Conservation (phyloP, 805 yeast species). For the Wickerhamomyces chaumierensis region DNA sequence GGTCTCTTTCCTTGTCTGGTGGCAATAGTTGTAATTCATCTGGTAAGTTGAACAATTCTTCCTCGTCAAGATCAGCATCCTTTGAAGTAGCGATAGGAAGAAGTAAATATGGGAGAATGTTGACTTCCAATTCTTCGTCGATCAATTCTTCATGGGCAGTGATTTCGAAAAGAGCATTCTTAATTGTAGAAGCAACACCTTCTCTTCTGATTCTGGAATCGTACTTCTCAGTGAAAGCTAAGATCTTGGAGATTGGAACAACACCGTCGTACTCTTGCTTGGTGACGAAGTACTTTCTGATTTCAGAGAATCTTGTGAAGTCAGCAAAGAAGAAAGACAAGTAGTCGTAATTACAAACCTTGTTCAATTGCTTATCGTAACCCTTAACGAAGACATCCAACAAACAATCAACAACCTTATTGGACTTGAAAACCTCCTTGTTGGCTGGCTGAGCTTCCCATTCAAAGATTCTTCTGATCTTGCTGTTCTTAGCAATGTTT, state of each 20-base stretch:
- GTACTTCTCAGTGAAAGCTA: constrained; percentile 74
- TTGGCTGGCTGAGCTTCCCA: constrained; percentile 24
- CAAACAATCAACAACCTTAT: constrained; percentile 59
- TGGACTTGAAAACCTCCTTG: constrained; percentile 43
- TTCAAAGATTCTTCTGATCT: constrained; percentile 41
- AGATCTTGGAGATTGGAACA: constrained; percentile 69
- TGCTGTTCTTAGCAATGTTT: constrained; percentile 73
- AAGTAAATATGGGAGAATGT: constrained; percentile 70
- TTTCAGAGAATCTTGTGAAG: constrained; percentile 60
- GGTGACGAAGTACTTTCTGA: constrained; percentile 69
- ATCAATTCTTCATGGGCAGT: constrained; percentile 52
- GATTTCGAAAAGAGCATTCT: constrained; percentile 77
- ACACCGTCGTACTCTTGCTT: constrained; percentile 64
- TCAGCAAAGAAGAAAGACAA: constrained; percentile 85
- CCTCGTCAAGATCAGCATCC: constrained; percentile 60
- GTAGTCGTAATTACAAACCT: constrained; percentile 68
- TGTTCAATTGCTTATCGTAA: constrained; percentile 57
- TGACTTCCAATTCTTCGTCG: constrained; percentile 43
- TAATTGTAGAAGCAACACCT: constrained; percentile 88
- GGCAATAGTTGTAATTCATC: constrained; percentile 77
- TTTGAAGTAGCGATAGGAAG: constrained; percentile 74
- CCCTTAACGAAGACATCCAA: constrained; percentile 89
- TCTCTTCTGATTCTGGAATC: constrained; percentile 74
- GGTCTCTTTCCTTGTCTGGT: constrained; percentile 69
- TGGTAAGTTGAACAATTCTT: constrained; percentile 80